Base-by-base conservation (phyloP, 2,329 filamentous ascomycete species). In the Epichloe gansuensis region DNA sequence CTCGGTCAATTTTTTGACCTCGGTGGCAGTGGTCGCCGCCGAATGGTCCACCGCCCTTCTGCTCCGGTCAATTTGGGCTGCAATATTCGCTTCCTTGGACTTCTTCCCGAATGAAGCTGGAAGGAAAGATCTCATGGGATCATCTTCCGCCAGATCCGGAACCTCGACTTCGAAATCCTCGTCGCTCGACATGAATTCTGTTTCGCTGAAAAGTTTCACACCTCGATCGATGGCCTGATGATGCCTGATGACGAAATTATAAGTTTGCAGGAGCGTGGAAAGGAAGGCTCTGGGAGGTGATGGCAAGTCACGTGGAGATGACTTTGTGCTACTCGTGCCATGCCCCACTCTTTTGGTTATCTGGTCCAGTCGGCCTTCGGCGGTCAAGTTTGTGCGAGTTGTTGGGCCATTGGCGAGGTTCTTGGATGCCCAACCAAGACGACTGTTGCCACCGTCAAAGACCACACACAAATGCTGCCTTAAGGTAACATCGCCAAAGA, bases 41-140 rank as follows among this genome's bases (percentile, higher is more conserved):
- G 52, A 15, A 27, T 47, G 49, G 25, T 58, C 55, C 42, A 60
- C 71, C 49, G 71, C 68, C 64, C 90, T 77, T 64, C 85, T 86
- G 60, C 84, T 87, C 59, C 82, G 80, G 61, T 91, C 82, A 58
- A 97, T 85, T 68, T 95, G 90, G 52, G 83, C 84, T 50, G 82
- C 79, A 57, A 91, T 75, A 67, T 95, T 81, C 59, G 86, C 74
- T 56, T 83, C 80, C 59, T 80, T 83, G 39, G 81, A 76, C 65
- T 86, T 85, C 66, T 91, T 95, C 50, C 91, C 91, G 65, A 97
- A 96, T 0, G 87, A 81, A 2, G 82, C 75, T 0, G 91, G 90
- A 55, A 96, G 71, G 63, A 89, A 94, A 49, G 81, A 77, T 62
- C 83, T 78, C 74, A 91, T 78, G 41, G 83, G 82, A 56, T 89